Evolutionary conservation across 169 alveolate genomes (phyloP).

Genomic region (Plasmodium chabaudi): DNA sequence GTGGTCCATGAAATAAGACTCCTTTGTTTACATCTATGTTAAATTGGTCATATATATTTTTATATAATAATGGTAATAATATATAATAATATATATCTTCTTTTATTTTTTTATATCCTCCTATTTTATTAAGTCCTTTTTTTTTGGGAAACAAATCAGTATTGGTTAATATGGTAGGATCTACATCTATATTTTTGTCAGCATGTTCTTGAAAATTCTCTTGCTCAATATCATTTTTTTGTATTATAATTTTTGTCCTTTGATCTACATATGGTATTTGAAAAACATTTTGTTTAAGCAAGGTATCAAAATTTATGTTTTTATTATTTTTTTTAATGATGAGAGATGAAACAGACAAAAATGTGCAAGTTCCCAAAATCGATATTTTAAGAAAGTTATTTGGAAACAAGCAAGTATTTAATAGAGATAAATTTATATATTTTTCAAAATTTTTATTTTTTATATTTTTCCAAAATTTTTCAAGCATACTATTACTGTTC

Average conservation of each 20-base stretch:
- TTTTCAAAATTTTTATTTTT: conserved; percentile 64
- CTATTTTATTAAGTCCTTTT: conserved; percentile 78
- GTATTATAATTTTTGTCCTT: conserved; percentile 28
- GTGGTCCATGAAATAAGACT: conserved; percentile 83
- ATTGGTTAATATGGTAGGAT: not conserved
- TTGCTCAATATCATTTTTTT: not conserved
- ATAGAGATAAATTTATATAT: conserved; percentile 64
- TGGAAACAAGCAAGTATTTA: conserved; percentile 55
- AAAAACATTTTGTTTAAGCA: conserved; percentile 1
- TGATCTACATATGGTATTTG: conserved; percentile 31
- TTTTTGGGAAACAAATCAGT: not conserved
- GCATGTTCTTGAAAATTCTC: not conserved
- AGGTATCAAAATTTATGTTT: not conserved
- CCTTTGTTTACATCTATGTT: conserved; percentile 78
- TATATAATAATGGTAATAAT: conserved; percentile 75
- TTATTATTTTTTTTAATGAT: conserved; percentile 22
- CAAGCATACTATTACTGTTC: conserved; percentile 10
- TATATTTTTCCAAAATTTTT: conserved; percentile 49
- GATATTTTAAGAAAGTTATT: conserved; percentile 26
- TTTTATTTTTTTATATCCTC: conserved; percentile 79
- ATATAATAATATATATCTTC: conserved; percentile 77
- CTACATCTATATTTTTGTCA: not conserved
- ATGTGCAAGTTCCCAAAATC: conserved; percentile 37
- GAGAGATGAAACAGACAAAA: conserved; percentile 10
- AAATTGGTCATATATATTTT: conserved; percentile 74